Evolutionary conservation across 495 filamentous ascomycete genomes (phyloP).

Genomic region (Aspergillus kassunensis): DNA sequence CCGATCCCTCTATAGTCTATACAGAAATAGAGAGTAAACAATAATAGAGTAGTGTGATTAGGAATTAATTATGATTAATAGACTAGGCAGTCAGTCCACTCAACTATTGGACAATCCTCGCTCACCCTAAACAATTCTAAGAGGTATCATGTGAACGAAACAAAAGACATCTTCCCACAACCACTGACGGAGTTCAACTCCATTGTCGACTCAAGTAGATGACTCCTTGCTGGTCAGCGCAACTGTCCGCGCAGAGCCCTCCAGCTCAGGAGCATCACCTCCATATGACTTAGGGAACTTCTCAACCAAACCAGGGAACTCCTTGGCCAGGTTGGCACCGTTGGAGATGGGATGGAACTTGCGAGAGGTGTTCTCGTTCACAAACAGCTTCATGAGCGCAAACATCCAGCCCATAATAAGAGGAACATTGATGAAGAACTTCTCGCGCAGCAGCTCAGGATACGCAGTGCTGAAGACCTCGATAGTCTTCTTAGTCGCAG

Average conservation of each 20-base stretch:
- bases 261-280: conserved; percentile 52
- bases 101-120: background rate
- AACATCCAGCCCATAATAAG: conserved; percentile 86
- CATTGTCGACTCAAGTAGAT: no score
- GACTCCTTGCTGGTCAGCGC: conserved; percentile 16
- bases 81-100: no score
- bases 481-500: conserved; percentile 73
- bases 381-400: conserved; percentile 69
- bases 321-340: conserved; percentile 61
- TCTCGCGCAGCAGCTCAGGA: conserved; percentile 81
- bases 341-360: conserved; percentile 82
- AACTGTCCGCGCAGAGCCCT: conserved; percentile 27
- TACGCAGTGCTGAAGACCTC: conserved; percentile 72
- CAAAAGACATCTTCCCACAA: background rate
- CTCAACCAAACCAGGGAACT: conserved; percentile 58
- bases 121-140: conserved; percentile 3
- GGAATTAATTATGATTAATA: background rate
- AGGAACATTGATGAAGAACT: conserved; percentile 92
- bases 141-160: conserved; percentile 6
- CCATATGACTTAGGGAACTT: conserved; percentile 66
- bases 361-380: conserved; percentile 73
- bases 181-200: background rate
- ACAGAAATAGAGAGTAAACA: no score
- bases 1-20: no score
- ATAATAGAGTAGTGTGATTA: background rate